These are phyloP conservation scores for Trichoderma guizhouense DNA, from an alignment of 2,329 filamentous ascomycete genomes.

Conservation along the genomic window DNA sequence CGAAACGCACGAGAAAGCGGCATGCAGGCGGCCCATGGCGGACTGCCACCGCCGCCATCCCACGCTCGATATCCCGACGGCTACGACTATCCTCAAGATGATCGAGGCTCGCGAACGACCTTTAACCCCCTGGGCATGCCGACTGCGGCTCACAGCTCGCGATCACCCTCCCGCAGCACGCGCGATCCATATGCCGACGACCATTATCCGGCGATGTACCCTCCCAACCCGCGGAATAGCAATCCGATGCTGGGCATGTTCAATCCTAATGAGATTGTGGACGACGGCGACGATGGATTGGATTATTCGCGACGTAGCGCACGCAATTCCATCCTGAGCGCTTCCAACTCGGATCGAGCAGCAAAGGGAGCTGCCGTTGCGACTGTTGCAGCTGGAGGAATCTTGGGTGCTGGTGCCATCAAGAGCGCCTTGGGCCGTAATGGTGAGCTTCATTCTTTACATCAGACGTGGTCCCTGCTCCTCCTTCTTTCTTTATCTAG, in stretches of 20 bases:
- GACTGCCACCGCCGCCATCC: conserved; percentile 39
- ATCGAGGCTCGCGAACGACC: conserved; percentile 37
- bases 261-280: conserved; percentile 75
- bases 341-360: conserved; percentile 43
- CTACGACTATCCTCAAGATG: conserved; percentile 18
- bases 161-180: conserved; percentile 49
- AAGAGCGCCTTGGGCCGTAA: conserved; percentile 30
- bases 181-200: conserved; percentile 57
- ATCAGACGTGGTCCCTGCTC: background rate
- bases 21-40: conserved; percentile 54
- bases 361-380: conserved; percentile 23
- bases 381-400: conserved; percentile 42
- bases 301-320: conserved; percentile 45
- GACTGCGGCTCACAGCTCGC: conserved; percentile 32
- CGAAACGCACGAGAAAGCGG: conserved; percentile 63
- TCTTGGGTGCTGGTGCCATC: conserved; percentile 40
- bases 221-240: conserved; percentile 39
- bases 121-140: conserved; percentile 39
- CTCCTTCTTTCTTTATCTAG: background rate
- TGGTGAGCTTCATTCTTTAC: conserved; percentile 20
- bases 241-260: conserved; percentile 56
- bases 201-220: conserved; percentile 63
- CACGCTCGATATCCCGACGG: conserved; percentile 28
- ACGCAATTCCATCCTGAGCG: conserved; percentile 59
- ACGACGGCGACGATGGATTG: conserved; percentile 85